Evolutionary conservation across 148 eudicot species (phyloP).

Genomic region (Linanthus parryae): DNA sequence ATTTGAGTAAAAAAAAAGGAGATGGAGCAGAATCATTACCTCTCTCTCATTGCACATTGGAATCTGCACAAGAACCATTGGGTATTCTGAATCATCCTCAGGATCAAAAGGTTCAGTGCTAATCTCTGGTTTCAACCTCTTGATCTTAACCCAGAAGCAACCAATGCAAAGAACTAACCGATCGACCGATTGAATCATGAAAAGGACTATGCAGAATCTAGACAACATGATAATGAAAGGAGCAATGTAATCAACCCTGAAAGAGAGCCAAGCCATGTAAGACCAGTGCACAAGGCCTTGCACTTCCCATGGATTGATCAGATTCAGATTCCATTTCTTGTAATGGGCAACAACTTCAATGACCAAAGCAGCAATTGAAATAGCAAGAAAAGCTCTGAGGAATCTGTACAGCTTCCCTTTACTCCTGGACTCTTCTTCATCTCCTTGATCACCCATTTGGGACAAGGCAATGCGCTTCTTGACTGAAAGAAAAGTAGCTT

Average conservation of each 20-base stretch:
- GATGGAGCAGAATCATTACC: constrained; percentile 21
- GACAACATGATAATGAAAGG: constrained; percentile 37
- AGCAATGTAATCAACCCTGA: constrained; percentile 53
- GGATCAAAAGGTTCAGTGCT: constrained; percentile 24
- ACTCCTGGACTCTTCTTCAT: constrained; percentile 25
- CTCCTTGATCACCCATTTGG: constrained; percentile 24
- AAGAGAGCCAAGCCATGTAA: constrained; percentile 49
- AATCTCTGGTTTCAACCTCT: constrained; percentile 43
- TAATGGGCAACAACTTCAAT: constrained; percentile 44
- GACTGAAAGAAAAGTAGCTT: constrained; percentile 19
- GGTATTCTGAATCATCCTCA: constrained; percentile 39
- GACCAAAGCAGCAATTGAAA: constrained; percentile 34
- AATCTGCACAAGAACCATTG: constrained; percentile 76
- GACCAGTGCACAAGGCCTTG: constrained; percentile 36
- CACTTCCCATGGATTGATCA: constrained; percentile 40
- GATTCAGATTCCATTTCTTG: constrained; percentile 37
- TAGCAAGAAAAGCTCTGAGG: constrained; percentile 36
- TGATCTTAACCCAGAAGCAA: constrained; percentile 57
- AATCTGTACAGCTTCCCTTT: constrained; percentile 50
- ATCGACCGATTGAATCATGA: constrained; percentile 63
- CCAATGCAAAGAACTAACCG: constrained; percentile 50
- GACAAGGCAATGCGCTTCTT: constrained; percentile 36
- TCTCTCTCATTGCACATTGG: constrained; percentile 84
- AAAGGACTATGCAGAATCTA: constrained; percentile 44
- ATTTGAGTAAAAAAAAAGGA: not conserved